Base-by-base conservation (phyloP, 306 rosid genomes). In the Vicia villosa region DNA sequence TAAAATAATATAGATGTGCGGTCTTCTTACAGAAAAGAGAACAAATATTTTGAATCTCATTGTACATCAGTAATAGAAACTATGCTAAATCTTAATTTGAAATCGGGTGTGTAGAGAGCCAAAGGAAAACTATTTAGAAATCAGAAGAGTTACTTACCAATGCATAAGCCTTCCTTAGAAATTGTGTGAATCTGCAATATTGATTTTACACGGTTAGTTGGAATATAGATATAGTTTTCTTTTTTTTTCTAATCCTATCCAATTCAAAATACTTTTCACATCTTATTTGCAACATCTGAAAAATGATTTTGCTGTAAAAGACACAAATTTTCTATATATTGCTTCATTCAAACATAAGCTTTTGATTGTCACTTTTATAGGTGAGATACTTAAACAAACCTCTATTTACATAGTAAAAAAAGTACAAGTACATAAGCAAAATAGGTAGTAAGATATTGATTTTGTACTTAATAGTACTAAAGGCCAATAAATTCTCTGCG, bases 261-360 rank as follows among this genome's bases (percentile, higher is more conserved):
- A 20, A 54, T 54, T 10, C 22, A 54, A 24, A 51, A 34, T 22
- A 8, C 60, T 52, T 21, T 5, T 22, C 58, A 4, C 30, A 20
- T 51, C 58, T 20, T 51, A 51, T 22, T 22, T 22, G 24, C 24
- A 22, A 22, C 24, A 22, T 24, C 32, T 4, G 14, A 9, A 52
- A 52, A 52, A 52, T 52, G 32, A 20, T 4, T 21, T 52, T 52
- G 59, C 21, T 21, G 12, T 21, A 10, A 10, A 4, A 12, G 30
- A 8, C 15, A 5, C n/a, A 10, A 11, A 10, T 6, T 16, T 16
- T 42, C 9, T 51, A 57, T 5, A 70, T 70, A 24, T 59, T 14
- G 63, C 37, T 24, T 55, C 38, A 55, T 21, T 52, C 34, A 21
- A 52, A 52, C 59, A 52, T 34, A 52, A 52, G 32, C 59, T 52